Percentiles rank a stretch among this genome's conserved stretches.
phyloP scores from a whole-genome alignment of 2,329 filamentous ascomycete species.

The Colletotrichum truncatum region DNA sequence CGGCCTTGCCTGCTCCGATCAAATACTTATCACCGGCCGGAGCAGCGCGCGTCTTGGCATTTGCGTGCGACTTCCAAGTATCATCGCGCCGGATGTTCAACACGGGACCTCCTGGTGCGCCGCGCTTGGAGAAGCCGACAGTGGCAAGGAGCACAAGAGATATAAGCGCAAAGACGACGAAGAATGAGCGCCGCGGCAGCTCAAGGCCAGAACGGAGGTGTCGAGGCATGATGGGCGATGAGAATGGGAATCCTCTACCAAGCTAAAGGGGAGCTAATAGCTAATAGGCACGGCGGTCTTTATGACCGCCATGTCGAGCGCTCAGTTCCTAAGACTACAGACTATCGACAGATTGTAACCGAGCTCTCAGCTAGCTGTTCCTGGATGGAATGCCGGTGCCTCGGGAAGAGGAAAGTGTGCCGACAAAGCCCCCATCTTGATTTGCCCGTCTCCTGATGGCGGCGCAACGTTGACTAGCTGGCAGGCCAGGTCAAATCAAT shows the following conservation, averaged over 20 bases:
- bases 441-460: slow-evolving; percentile 5
- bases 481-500: slow-evolving; percentile 10
- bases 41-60: slow-evolving; percentile 32
- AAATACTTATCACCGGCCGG: slow-evolving; percentile 54
- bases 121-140: slow-evolving; percentile 11
- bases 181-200: slow-evolving; percentile 21
- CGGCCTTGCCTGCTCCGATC: slow-evolving; percentile 65
- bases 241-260: background rate
- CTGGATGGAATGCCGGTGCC: slow-evolving; percentile 1
- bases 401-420: slow-evolving; percentile 17
- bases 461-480: background rate
- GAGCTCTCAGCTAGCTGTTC: background rate
- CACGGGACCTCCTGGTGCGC: background rate
- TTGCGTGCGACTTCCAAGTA: slow-evolving; percentile 6
- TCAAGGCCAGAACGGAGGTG: slow-evolving; percentile 11
- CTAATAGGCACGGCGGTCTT: background rate
- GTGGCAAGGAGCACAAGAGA: slow-evolving; percentile 23
- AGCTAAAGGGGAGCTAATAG: background rate
- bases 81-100: slow-evolving; percentile 17
- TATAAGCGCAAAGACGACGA: slow-evolving; percentile 24
- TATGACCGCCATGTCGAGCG: no score
- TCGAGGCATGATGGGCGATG: slow-evolving; percentile 12
- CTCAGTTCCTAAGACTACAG: no score
- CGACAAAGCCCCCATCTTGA: slow-evolving; percentile 3
- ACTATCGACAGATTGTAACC: no score